phyloP scores from a whole-genome alignment of 192 early-diverging fungal species.

The Rhizophagus sp. region DNA sequence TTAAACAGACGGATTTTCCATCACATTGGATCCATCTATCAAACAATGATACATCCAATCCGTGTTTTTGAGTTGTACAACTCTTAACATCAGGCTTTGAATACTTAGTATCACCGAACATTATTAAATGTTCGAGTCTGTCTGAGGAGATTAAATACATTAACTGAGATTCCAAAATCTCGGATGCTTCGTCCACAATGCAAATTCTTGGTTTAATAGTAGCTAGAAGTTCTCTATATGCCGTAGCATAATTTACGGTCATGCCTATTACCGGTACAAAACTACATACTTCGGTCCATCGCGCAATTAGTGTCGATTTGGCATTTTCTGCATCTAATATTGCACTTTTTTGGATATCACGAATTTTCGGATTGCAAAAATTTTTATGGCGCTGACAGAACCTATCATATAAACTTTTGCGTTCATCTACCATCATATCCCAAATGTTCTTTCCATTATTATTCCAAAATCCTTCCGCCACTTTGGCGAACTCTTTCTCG shows the following conservation, averaged over 20 bases:
- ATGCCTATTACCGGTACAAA: conserved; percentile 38
- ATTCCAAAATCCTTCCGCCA: background rate
- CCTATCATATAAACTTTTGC: background rate
- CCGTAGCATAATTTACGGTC: conserved; percentile 34
- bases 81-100: conserved; percentile 4
- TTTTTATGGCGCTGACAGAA: background rate
- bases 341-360: background rate
- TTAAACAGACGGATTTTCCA: conserved; percentile 11
- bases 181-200: conserved; percentile 33
- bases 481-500: background rate
- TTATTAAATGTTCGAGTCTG: conserved; percentile 34
- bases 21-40: conserved; percentile 33
- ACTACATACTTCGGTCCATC: conserved; percentile 13
- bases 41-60: conserved; percentile 31
- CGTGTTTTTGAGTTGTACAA: background rate
- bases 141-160: conserved; percentile 1
- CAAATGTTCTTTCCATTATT: background rate
- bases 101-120: conserved; percentile 28
- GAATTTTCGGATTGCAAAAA: background rate
- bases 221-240: conserved; percentile 29
- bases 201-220: conserved; percentile 23
- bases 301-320: background rate
- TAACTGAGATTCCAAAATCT: conserved; percentile 24
- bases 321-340: background rate
- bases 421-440: background rate